Conservation (phyloP, 164 flowering plant genomes). For the Protea cynaroides region DNA sequence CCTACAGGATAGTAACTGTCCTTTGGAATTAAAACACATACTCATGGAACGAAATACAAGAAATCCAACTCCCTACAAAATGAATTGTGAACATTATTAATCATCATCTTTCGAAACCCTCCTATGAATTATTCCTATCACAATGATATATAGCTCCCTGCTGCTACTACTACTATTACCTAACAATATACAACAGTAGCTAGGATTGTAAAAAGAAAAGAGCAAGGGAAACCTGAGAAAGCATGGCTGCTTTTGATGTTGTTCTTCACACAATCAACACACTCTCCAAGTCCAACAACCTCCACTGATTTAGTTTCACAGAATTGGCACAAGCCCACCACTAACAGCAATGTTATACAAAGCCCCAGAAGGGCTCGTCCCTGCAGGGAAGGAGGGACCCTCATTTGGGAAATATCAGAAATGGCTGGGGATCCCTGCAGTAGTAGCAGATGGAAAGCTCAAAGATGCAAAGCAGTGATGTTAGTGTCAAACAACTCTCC, state of each 20-base stretch:
- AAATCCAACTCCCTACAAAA: no score
- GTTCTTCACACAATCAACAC: conserved; percentile 53
- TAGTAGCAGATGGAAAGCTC: not conserved
- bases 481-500: not conserved
- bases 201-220: not conserved
- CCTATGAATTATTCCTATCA: no score
- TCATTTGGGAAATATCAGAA: conserved; percentile 21
- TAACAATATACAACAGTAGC: no score
- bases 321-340: conserved; percentile 27
- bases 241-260: conserved; percentile 50
- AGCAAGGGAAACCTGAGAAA: conserved; percentile 43
- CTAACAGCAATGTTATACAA: conserved; percentile 27
- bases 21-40: no score
- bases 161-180: no score
- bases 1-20: no score
- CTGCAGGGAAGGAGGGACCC: conserved; percentile 19
- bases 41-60: no score
- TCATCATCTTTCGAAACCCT: no score
- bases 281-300: conserved; percentile 68
- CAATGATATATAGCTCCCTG: no score
- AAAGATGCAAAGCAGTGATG: not conserved
- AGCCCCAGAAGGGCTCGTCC: conserved; percentile 31
- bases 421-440: not conserved
- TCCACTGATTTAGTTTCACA: conserved; percentile 36
- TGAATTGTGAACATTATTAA: no score